phyloP scores from a whole-genome alignment of 2,329 filamentous ascomycete genomes.

The Beauveria sp. region DNA sequence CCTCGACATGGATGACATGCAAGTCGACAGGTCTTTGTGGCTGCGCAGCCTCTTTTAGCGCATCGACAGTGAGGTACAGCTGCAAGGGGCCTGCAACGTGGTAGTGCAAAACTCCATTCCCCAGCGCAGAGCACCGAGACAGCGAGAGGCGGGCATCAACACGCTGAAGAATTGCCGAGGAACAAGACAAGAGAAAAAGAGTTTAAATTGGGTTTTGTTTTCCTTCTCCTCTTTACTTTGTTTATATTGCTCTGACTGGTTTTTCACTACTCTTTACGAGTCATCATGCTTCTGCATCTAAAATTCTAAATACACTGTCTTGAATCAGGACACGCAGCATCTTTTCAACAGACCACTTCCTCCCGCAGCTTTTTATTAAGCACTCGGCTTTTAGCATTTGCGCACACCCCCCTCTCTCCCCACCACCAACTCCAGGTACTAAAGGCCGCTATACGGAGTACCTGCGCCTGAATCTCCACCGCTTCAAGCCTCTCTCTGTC shows the following conservation, averaged over 20 bases:
- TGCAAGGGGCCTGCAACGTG: not conserved
- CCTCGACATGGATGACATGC: no score
- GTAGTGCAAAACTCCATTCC: not conserved
- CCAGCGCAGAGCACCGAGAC: not conserved
- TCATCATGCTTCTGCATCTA: no score
- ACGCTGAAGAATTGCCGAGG: not conserved
- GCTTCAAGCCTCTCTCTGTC: no score
- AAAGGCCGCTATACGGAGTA: not conserved
- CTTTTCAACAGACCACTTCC: no score
- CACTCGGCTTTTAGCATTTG: no score
- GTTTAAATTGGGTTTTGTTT: not conserved
- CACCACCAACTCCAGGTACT: not conserved
- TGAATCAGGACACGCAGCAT: no score
- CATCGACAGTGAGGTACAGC: not conserved
- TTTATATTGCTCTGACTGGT: not conserved
- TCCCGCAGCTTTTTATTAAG: no score
- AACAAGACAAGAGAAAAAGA: not conserved
- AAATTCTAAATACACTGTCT: no score
- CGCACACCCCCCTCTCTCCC: no score
- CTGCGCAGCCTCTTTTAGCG: not conserved
- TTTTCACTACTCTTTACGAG: not conserved
- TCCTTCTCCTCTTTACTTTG: not conserved
- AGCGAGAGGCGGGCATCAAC: not conserved
- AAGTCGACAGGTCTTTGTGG: no score
- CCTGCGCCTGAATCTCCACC: no score